A percentile compares a stretch with the other conserved stretches of the same genome.
These are phyloP conservation scores for Fomes fomentarius DNA, from an alignment of 1,284 basidiomycete species.

Conservation along the genomic window DNA sequence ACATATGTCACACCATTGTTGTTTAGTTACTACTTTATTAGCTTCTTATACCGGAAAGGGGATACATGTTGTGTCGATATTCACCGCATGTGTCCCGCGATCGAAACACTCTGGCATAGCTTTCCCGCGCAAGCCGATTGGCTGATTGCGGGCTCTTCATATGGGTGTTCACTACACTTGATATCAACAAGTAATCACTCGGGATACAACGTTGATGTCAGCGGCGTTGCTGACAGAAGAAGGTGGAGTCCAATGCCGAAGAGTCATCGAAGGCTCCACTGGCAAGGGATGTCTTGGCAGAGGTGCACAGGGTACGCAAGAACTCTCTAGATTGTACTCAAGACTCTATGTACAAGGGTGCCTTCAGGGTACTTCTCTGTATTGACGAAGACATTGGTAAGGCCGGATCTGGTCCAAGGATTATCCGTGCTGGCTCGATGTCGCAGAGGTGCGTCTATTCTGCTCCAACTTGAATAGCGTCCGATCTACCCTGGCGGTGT, in stretches of 20 bases:
- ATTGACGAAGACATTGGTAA: not conserved
- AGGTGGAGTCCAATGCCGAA: slow-evolving; percentile 1
- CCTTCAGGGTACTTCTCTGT: not conserved
- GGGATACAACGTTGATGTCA: too few relatives aligned
- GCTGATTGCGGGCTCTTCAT: too few relatives aligned
- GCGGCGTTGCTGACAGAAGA: too few relatives aligned
- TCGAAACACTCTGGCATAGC: too few relatives aligned
- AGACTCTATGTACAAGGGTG: not conserved
- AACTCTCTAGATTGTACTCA: not conserved
- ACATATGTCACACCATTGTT: too few relatives aligned
- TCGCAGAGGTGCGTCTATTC: not conserved
- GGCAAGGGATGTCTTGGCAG: not conserved
- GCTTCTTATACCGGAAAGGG: too few relatives aligned
- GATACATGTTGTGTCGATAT: too few relatives aligned
- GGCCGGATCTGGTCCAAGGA: slow-evolving; percentile 14
- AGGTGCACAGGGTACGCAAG: not conserved
- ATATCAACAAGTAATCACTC: too few relatives aligned
- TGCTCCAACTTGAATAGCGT: slow-evolving; percentile 4
- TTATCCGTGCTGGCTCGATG: slow-evolving; percentile 13
- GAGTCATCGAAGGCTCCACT: slow-evolving; percentile 12
- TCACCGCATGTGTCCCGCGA: too few relatives aligned
- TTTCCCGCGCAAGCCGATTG: too few relatives aligned
- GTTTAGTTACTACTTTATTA: too few relatives aligned
- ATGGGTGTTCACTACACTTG: too few relatives aligned
- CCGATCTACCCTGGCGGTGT: not conserved